Conservation (phyloP, 176 grass and related monocot genomes). For the Canna indica region DNA sequence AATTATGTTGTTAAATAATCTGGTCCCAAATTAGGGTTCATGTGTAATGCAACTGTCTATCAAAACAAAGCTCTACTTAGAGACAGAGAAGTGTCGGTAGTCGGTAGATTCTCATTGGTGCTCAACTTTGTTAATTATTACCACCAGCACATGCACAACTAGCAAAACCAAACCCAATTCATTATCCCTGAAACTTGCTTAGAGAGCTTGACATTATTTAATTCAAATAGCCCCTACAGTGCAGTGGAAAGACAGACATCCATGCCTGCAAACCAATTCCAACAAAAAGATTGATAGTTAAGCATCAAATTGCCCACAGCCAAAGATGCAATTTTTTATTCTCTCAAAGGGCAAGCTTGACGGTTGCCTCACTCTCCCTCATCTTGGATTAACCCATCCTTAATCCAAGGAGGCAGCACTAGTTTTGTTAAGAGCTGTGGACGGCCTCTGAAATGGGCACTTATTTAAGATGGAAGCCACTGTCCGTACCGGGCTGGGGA, state of each 20-base stretch:
- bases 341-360: no score
- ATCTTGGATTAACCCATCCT: neutral
- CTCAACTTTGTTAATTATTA: neutral
- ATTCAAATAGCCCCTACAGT: neutral
- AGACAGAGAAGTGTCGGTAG: no score
- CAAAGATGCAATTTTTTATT: neutral
- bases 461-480: neutral
- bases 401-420: neutral
- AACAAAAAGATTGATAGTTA: neutral
- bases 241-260: neutral
- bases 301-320: neutral
- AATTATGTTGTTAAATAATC: no score
- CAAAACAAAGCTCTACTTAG: no score
- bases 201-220: neutral
- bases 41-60: no score
- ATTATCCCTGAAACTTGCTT: neutral
- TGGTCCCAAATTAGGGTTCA: no score
- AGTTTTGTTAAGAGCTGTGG: neutral
- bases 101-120: no score
- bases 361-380: no score
- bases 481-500: neutral
- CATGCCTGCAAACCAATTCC: neutral
- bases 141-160: neutral
- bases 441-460: neutral
- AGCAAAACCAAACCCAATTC: neutral